phyloP scores from a whole-genome alignment of 352 stramenopile genomes.

The Phytopythium aichiense region DNA sequence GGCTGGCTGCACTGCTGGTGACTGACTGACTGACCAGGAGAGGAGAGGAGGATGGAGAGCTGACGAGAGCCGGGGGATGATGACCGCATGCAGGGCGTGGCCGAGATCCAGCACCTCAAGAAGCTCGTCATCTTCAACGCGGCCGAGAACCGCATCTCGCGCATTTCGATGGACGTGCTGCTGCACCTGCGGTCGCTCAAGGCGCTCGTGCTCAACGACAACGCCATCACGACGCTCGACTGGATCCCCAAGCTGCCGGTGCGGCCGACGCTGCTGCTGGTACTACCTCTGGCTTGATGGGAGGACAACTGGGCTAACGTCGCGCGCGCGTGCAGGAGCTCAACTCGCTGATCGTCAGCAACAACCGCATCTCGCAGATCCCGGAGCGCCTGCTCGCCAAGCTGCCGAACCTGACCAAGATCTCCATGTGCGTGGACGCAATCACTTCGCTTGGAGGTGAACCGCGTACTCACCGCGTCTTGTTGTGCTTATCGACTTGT shows the following conservation, averaged over 20 bases:
- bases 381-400: slow-evolving; percentile 53
- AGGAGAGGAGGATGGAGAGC: not conserved
- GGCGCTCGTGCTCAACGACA: slow-evolving; percentile 83
- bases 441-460: not conserved
- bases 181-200: slow-evolving; percentile 68
- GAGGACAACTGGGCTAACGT: too few species aligned
- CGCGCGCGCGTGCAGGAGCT: slow-evolving; percentile 33
- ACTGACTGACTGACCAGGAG: too few species aligned
- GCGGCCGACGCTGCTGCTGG: too few species aligned
- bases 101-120: slow-evolving; percentile 67
- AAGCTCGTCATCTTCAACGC: slow-evolving; percentile 81
- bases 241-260: slow-evolving; percentile 74
- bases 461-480: not conserved
- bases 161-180: slow-evolving; percentile 66
- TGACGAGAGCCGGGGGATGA: too few species aligned
- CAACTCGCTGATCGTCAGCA: slow-evolving; percentile 83
- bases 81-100: slow-evolving; percentile 27
- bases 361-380: slow-evolving; percentile 77
- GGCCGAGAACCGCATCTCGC: slow-evolving; percentile 68
- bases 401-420: slow-evolving; percentile 74
- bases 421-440: slow-evolving; percentile 60
- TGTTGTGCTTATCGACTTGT: slow-evolving; percentile 1
- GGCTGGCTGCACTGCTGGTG: not conserved
- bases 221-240: slow-evolving; percentile 76
- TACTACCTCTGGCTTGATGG: too few species aligned